Conservation (phyloP, 805 yeast species). For the Yamadazyma tumulicola region DNA sequence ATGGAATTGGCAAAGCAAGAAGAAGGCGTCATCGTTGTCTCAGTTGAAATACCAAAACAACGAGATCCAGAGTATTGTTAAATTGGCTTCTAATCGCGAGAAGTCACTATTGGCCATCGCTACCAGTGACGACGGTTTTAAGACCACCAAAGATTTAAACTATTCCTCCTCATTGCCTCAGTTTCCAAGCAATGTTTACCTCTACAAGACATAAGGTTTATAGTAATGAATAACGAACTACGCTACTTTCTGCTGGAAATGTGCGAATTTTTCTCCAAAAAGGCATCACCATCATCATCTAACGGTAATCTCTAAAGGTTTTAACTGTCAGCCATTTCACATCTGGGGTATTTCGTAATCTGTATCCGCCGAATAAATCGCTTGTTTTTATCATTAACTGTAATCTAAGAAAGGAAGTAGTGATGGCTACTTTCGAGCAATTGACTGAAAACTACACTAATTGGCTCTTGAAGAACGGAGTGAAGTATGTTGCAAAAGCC, state of each 20-base stretch:
- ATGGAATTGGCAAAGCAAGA: constrained; percentile 47
- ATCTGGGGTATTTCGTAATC: too few relatives aligned
- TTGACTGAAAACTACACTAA: constrained; percentile 19
- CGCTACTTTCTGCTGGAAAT: too few relatives aligned
- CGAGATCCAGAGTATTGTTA: constrained; percentile 20
- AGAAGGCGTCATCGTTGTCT: constrained; percentile 39
- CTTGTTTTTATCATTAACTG: too few relatives aligned
- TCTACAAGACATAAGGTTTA: constrained; percentile 1
- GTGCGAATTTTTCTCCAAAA: too few relatives aligned
- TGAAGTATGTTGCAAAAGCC: constrained; percentile 53
- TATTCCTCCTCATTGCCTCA: constrained; percentile 8
- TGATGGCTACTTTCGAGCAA: constrained; percentile 9
- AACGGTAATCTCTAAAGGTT: too few relatives aligned
- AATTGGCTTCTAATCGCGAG: constrained; percentile 8
- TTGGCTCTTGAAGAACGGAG: constrained; percentile 34
- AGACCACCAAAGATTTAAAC: constrained; percentile 16
- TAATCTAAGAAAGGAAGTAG: too few relatives aligned
- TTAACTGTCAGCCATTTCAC: too few relatives aligned
- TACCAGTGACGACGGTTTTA: constrained; percentile 42
- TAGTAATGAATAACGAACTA: constrained; percentile 3
- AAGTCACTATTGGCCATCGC: constrained; percentile 28
- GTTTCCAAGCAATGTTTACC: constrained; percentile 20
- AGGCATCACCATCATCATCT: too few relatives aligned
- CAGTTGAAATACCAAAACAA: constrained; percentile 7
- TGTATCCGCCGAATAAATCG: too few relatives aligned